Evolutionary conservation across 139 green algal species (phyloP).

Genomic region (Volvox africanus): DNA sequence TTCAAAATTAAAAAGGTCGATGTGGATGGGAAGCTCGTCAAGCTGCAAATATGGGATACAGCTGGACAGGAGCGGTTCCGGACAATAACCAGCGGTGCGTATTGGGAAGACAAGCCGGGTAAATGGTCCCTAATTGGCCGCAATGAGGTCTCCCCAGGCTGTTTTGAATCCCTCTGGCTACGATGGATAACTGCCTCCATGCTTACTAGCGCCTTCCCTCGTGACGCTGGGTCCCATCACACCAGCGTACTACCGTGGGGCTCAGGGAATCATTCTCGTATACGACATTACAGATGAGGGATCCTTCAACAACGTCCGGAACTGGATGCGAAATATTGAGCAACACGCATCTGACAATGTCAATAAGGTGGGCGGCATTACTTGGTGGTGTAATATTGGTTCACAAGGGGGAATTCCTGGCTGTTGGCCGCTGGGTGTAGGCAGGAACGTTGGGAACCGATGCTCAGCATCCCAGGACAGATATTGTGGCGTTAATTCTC

Average conservation of each 20-base stretch:
- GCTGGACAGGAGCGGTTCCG: constrained; percentile 98
- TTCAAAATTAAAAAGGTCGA: constrained; percentile 99
- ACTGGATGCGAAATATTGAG: constrained; percentile 99
- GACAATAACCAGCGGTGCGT: constrained; percentile 94
- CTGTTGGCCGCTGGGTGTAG: too few relatives aligned
- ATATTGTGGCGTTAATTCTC: too few relatives aligned
- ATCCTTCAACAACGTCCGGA: constrained; percentile 97
- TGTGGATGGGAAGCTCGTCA: constrained; percentile 94
- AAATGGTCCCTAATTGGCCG: neutral
- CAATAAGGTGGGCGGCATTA: constrained; percentile 83
- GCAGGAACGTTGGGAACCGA: too few relatives aligned
- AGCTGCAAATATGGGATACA: constrained; percentile 99
- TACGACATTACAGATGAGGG: constrained; percentile 97
- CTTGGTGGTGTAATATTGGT: neutral
- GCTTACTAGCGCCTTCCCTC: too few relatives aligned
- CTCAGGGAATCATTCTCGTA: constrained; percentile 97
- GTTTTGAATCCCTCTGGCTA: neutral
- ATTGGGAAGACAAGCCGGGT: neutral
- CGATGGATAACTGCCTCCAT: too few relatives aligned
- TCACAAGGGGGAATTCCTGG: neutral
- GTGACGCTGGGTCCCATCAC: neutral
- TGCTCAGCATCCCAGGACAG: too few relatives aligned
- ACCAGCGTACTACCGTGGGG: constrained; percentile 96
- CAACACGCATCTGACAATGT: constrained; percentile 95
- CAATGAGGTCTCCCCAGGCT: neutral